These are phyloP conservation scores for Drechmeria coniospora DNA, from an alignment of 2,329 filamentous ascomycete species.

Conservation along the genomic window DNA sequence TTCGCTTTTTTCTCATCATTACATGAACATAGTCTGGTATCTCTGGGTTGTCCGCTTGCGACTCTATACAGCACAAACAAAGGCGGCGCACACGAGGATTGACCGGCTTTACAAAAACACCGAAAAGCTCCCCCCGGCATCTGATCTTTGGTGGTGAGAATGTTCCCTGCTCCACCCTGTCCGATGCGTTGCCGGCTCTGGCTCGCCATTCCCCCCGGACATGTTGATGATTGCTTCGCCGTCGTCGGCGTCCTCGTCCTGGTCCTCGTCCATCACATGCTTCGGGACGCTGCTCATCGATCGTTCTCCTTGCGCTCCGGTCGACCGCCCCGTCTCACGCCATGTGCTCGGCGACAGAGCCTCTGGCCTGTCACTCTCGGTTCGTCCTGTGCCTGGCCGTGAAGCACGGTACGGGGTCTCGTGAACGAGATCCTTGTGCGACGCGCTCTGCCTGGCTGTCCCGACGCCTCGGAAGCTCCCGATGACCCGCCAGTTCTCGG, in stretches of 20 bases:
- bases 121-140: conserved; percentile 12
- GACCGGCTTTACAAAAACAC: conserved; percentile 9
- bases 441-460: conserved; percentile 13
- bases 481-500: conserved; percentile 22
- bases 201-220: conserved; percentile 5
- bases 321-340: conserved; percentile 3
- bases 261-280: conserved; percentile 2
- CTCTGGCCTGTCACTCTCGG: no score
- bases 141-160: conserved; percentile 7
- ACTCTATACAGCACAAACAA: neutral
- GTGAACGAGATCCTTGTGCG: conserved; percentile 19
- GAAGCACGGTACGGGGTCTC: conserved; percentile 23
- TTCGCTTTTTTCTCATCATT: no score
- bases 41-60: neutral
- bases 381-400: conserved; percentile 13
- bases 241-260: no score
- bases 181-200: neutral
- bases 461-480: conserved; percentile 3
- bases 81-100: no score
- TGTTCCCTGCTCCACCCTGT: conserved; percentile 7
- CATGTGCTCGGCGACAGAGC: conserved; percentile 4
- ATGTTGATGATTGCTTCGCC: no score
- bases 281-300: conserved; percentile 2
- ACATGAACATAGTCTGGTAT: conserved; percentile 1
- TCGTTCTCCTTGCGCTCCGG: conserved; percentile 3